phyloP scores from a whole-genome alignment of 1,284 basidiomycete genomes.

The Sporisorium scitamineum region DNA sequence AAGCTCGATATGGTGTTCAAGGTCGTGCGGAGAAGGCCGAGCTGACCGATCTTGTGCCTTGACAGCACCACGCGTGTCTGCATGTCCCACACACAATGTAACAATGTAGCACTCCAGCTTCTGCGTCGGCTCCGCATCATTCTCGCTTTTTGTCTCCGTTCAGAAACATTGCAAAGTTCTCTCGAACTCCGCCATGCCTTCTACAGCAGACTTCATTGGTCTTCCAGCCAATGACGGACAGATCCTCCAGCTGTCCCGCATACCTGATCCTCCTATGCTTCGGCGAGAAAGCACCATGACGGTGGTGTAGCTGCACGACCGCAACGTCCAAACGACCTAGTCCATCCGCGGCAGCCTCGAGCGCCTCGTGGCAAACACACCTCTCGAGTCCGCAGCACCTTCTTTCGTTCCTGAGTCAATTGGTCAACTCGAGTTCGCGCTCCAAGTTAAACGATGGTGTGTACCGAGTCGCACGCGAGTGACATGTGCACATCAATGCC shows the following conservation, averaged over 20 bases:
- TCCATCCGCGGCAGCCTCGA: not conserved
- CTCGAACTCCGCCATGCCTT: not conserved
- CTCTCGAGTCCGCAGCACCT: not conserved
- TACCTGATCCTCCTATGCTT: not conserved
- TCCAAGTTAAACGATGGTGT: too few species aligned
- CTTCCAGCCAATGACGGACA: not conserved
- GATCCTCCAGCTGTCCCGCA: not conserved
- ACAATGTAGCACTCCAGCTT: too few species aligned
- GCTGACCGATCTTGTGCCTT: not conserved
- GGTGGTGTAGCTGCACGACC: not conserved
- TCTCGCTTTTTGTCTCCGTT: not conserved
- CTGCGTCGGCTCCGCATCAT: constrained; percentile 1
- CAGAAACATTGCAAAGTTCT: not conserved
- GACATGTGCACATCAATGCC: not conserved
- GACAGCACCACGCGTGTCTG: not conserved
- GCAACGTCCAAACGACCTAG: not conserved
- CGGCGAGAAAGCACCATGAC: constrained; percentile 1
- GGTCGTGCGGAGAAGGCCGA: not conserved
- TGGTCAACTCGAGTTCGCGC: too few species aligned
- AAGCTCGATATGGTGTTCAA: not conserved
- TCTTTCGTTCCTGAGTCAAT: not conserved
- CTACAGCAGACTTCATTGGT: too few species aligned
- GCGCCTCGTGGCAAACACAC: not conserved
- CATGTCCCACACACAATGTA: too few species aligned
- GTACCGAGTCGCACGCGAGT: not conserved